These are phyloP conservation scores for Tremella yokohamensis DNA, from an alignment of 768 basidiomycete genomes.

Conservation along the genomic window DNA sequence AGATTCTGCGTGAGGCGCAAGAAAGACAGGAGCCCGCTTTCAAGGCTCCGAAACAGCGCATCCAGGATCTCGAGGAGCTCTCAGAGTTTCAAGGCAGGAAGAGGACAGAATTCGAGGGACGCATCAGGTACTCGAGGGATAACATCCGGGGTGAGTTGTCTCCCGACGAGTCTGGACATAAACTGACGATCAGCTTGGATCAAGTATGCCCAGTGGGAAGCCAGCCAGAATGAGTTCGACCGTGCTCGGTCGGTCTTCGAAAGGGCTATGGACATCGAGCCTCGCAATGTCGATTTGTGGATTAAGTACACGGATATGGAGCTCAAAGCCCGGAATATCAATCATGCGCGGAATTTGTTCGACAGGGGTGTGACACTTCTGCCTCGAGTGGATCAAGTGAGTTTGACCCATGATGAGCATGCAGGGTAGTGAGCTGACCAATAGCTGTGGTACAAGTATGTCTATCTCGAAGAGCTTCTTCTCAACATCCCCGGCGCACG, in stretches of 20 bases:
- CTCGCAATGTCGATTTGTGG: constrained; percentile 86
- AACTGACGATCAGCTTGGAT: constrained; percentile 53
- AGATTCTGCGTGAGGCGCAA: constrained; percentile 96
- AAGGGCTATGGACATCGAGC: constrained; percentile 92
- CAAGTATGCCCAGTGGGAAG: constrained; percentile 63
- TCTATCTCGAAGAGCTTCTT: constrained; percentile 94
- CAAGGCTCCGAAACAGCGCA: constrained; percentile 86
- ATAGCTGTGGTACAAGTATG: constrained; percentile 98
- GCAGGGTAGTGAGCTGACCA: constrained; percentile 6
- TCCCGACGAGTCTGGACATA: background rate
- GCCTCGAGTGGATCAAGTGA: constrained; percentile 71
- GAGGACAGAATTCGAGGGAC: constrained; percentile 83
- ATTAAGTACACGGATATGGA: constrained; percentile 87
- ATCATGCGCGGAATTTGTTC: constrained; percentile 93
- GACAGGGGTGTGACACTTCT: constrained; percentile 95
- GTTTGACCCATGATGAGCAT: constrained; percentile 4
- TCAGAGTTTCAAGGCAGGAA: constrained; percentile 80
- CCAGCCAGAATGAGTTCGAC: constrained; percentile 93
- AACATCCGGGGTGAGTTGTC: constrained; percentile 37
- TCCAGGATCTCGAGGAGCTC: constrained; percentile 86
- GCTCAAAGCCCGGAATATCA: constrained; percentile 93
- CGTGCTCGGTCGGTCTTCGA: constrained; percentile 94
- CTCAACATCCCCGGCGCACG: constrained; percentile 94
- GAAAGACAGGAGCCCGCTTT: constrained; percentile 91
- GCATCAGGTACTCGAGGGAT: constrained; percentile 55